Conservation (phyloP, 192 early-diverging fungal species). For the Mortierella claussenii region DNA sequence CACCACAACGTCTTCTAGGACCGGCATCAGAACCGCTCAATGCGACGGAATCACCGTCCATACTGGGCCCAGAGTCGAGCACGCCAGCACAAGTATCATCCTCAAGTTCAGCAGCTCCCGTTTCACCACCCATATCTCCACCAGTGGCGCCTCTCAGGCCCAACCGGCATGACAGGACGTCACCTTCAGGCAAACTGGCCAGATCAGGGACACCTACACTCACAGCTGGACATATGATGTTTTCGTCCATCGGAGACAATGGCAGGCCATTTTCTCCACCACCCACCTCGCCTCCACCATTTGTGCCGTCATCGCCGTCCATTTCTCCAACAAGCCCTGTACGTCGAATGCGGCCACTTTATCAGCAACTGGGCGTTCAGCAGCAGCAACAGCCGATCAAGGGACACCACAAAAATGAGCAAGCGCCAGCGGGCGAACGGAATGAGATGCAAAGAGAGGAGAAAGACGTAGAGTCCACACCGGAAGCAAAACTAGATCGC, state of each 20-base stretch:
- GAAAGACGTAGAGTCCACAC: too few species aligned
- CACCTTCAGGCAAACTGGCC: background rate
- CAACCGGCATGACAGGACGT: background rate
- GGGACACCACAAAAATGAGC: background rate
- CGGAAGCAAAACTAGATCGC: background rate
- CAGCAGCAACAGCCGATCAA: background rate
- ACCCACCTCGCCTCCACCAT: background rate
- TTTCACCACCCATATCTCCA: background rate
- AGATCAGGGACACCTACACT: constrained; percentile 4
- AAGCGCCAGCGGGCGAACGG: background rate
- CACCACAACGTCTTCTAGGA: background rate
- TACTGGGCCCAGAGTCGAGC: too few species aligned
- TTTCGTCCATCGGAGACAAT: background rate
- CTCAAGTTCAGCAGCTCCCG: too few species aligned
- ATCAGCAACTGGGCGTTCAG: background rate
- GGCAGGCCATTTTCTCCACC: constrained; percentile 13
- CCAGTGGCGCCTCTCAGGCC: background rate
- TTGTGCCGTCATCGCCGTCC: background rate
- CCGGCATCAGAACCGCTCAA: background rate
- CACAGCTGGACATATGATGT: background rate
- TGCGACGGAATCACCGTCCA: background rate
- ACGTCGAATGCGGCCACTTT: background rate
- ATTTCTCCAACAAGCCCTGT: background rate
- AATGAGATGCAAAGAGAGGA: background rate
- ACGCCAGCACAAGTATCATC: too few species aligned